Base-by-base conservation (phyloP, 1,284 basidiomycete species). In the Ceratobasidium theobromae region DNA sequence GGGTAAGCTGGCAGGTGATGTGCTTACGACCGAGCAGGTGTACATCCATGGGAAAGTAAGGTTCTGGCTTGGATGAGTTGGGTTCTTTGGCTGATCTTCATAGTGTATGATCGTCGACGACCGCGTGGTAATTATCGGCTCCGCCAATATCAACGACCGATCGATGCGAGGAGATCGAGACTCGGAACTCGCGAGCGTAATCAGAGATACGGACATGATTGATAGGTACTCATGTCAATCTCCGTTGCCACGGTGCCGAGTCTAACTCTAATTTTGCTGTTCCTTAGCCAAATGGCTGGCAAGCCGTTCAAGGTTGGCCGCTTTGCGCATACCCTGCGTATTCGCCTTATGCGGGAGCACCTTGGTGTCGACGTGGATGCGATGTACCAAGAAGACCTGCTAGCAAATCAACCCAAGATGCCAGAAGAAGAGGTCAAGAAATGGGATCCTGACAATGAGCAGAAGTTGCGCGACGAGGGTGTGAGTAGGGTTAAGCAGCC, bases 141-240 rank as follows among this genome's bases (percentile, higher is more conserved):
- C 95, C 67, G 96, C 96, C 18, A 99, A 99, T 75, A 96, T 99
- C 81, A 99, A 99, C 75, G 96, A 99, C 76, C 86, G 96, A 33
- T 96, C 93, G 32, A 93, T 95, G 75, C 84, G 93, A 23, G 96
- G 96, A 40, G 96, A 99, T 76, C 88, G 97, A 46, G 96, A 99
- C 76, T 98, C 95, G 4, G 96, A 99, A 75, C 78, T 99, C 21
- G 92, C 95, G 3, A 88, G 91, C 43, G 86, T 99, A 51, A 89
- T 99, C 60, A 84, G 95, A 67, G 96, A 99, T 74, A 98, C 95
- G 4, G 97, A 99, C 74, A 90, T 98, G 91, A 89, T 99, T 66
- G 86, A 94, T 69, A 83, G 91, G 91, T 89, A 71, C 67, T 83
- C n/a, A n/a, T n/a, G n/a, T n/a, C 77, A 28, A 52, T 21, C n/a